phyloP scores from a whole-genome alignment of 441 rosid species.

The Populus hybrid region DNA sequence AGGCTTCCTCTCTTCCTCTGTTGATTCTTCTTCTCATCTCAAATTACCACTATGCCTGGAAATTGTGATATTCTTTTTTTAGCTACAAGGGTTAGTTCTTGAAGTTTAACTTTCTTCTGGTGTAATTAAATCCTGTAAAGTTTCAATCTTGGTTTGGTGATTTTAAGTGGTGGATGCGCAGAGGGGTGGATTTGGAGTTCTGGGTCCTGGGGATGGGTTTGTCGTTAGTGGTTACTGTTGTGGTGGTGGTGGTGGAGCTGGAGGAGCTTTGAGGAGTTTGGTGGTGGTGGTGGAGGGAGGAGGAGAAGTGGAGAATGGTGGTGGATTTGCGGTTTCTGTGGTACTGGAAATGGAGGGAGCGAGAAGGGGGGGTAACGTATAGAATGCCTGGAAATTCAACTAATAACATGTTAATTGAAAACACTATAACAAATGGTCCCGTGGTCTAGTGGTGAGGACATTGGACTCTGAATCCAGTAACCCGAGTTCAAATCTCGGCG shows the following conservation, averaged over 20 bases:
- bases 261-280: constrained; percentile 1
- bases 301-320: constrained; percentile 15
- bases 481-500: constrained; percentile 62
- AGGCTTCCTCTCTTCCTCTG: too few species aligned
- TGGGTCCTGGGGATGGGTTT: constrained; percentile 21
- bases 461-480: constrained; percentile 47
- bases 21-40: too few species aligned
- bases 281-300: constrained; percentile 18
- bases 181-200: neutral
- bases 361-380: neutral
- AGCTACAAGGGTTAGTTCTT: too few species aligned
- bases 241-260: constrained; percentile 14
- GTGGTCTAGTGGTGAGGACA: constrained; percentile 62
- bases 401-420: too few species aligned
- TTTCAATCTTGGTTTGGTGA: too few species aligned
- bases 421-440: constrained; percentile 27
- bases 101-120: too few species aligned
- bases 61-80: too few species aligned
- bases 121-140: too few species aligned
- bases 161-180: too few species aligned
- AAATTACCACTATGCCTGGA: too few species aligned
- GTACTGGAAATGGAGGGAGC: constrained; percentile 27
- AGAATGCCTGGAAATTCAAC: neutral
- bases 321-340: neutral
- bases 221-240: neutral